These are phyloP conservation scores for Scutellaria minor DNA, from an alignment of 257 asterid genomes.

Conservation along the genomic window DNA sequence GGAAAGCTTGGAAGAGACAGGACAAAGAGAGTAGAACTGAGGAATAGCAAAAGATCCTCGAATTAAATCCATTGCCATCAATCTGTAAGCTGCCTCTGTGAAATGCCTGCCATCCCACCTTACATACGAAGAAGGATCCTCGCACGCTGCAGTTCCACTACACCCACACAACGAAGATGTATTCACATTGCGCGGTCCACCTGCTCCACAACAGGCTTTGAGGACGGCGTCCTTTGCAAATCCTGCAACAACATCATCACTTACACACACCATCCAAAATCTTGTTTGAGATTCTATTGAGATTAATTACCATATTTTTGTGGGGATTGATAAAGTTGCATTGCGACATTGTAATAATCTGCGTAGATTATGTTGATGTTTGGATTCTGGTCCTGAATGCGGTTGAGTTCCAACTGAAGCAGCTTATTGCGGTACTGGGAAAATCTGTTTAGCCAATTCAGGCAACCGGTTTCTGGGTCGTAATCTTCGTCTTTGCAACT, in stretches of 20 bases:
- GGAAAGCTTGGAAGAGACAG: not conserved
- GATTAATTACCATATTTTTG: conserved; percentile 33
- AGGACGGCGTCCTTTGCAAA: conserved; percentile 18
- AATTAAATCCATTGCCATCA: conserved; percentile 34
- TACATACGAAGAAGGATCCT: conserved; percentile 39
- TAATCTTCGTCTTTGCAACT: conserved; percentile 37
- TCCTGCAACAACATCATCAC: conserved; percentile 21
- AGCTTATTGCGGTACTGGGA: conserved; percentile 10
- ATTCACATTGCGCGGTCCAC: conserved; percentile 38
- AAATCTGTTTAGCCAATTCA: conserved; percentile 48
- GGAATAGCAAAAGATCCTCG: conserved; percentile 35
- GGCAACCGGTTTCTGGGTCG: conserved; percentile 50
- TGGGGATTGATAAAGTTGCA: conserved; percentile 40
- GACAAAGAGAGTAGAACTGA: not conserved
- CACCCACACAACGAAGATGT: conserved; percentile 2
- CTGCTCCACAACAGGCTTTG: conserved; percentile 51
- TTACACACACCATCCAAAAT: not conserved
- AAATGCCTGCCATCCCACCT: conserved; percentile 53
- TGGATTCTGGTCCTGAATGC: conserved; percentile 40
- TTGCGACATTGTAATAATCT: conserved; percentile 55
- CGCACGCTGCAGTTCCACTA: conserved; percentile 25
- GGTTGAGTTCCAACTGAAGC: not conserved
- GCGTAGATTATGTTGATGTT: conserved; percentile 48
- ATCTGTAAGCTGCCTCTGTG: conserved; percentile 49
- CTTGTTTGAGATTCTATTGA: not conserved